Percentiles rank a stretch among this genome's conserved stretches.
Evolutionary conservation across 1,284 basidiomycete species (phyloP).

Genomic region (Grifola frondosa): DNA sequence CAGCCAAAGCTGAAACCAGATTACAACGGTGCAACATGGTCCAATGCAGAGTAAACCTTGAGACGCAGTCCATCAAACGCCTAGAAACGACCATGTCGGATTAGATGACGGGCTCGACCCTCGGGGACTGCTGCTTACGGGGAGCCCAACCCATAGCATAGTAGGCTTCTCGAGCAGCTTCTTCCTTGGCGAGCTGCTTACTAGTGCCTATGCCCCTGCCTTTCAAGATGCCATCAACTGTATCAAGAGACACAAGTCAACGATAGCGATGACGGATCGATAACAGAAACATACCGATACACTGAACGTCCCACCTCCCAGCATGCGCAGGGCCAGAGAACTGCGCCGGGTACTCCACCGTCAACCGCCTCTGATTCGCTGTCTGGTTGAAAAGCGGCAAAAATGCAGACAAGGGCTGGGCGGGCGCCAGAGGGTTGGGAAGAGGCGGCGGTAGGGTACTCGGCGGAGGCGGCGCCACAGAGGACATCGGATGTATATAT

Average conservation of each 20-base stretch:
- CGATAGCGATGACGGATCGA: not conserved
- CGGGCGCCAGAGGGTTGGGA: slow-evolving; percentile 55
- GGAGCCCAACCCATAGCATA: slow-evolving; percentile 68
- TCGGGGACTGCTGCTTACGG: slow-evolving; percentile 19
- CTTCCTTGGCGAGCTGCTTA: slow-evolving; percentile 75
- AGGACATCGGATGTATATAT: too few relatives aligned
- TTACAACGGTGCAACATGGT: slow-evolving; percentile 7
- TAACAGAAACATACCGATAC: slow-evolving; percentile 35
- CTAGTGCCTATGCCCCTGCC: slow-evolving; percentile 58
- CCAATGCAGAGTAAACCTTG: not conserved
- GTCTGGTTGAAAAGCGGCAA: slow-evolving; percentile 72
- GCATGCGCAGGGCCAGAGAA: slow-evolving; percentile 66
- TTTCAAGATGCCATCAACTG: slow-evolving; percentile 68
- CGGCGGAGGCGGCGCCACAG: slow-evolving; percentile 32
- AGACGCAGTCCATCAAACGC: not conserved
- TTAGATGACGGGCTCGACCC: not conserved
- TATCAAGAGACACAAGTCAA: not conserved
- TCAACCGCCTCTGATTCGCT: slow-evolving; percentile 60
- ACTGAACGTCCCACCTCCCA: slow-evolving; percentile 62
- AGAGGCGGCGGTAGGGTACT: slow-evolving; percentile 32
- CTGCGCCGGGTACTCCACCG: slow-evolving; percentile 55
- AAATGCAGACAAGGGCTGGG: slow-evolving; percentile 58
- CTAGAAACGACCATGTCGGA: not conserved
- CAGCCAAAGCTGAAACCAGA: slow-evolving; percentile 6
- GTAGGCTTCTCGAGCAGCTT: slow-evolving; percentile 67